Base-by-base conservation (phyloP, 768 basidiomycete species). In the Cyclocybe cylindracea region DNA sequence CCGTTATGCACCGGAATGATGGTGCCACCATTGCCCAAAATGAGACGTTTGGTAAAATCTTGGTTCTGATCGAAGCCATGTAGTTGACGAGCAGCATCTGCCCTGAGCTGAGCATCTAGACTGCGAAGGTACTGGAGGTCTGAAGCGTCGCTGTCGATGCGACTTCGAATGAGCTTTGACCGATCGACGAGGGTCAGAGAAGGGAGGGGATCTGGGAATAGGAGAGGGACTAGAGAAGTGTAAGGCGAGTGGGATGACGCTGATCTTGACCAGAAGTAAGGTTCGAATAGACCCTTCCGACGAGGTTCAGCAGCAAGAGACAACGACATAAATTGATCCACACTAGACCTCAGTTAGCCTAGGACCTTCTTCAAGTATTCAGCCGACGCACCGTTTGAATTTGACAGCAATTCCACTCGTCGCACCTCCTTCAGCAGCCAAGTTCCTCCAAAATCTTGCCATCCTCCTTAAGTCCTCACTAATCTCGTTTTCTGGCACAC, bases 281-380 rank as follows among this genome's bases (percentile, higher is more conserved):
- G 87, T 56, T 90, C 88, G 50, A 89, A 91, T 2, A 86, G 68
- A 7, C 87, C 87, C 63, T 79, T 84, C n/a, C 84, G 76, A 16
- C 85, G 79, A 6, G 89, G 83, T 59, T 93, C 91, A 11, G 86
- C 82, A 36, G 87, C 82, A 33, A 90, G 66, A 2, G 91, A 92
- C 14, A 90, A 73, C 0, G 86, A 83, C 80, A 86, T 87, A 60
- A 90, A 91, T 54, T 89, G 87, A 19, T 89, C 89, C 54, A 87
- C 70, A 7, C 87, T 90, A 56, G n/a, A 44, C 51, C 46, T 41
- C 38, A 16, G 19, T 47, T 19, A 58, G 52, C 4, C 53, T 40
- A 33, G 32, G 29, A 33, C 10, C n/a, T 1, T 42, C n/a, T 18
- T 34, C 10, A 19, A 45, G 53, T 46, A 44, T 50, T 46, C 53